Conservation (phyloP, 164 flowering plant species). For the Sextonia rubra region DNA sequence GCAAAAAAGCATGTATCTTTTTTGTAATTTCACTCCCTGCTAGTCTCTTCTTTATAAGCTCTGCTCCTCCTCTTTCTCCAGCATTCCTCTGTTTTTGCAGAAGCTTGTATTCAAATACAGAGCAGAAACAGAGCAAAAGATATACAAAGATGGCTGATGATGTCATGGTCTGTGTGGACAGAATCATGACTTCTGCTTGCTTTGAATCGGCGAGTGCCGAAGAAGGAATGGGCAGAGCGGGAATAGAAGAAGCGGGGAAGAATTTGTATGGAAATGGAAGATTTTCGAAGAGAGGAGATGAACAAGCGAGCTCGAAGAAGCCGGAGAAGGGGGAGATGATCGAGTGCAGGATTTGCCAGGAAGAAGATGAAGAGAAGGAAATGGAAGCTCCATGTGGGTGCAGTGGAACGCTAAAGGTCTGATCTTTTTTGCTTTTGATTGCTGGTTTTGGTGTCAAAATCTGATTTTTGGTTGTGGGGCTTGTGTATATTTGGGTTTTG, state of each 20-base stretch:
- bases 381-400: constrained; percentile 78
- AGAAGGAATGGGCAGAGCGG: neutral
- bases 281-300: constrained; percentile 9
- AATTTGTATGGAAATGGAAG: constrained; percentile 10
- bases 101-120: neutral
- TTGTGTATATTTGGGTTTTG: neutral
- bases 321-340: constrained; percentile 21
- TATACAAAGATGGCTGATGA: constrained; percentile 42
- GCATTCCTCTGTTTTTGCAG: neutral
- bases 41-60: neutral
- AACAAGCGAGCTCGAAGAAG: constrained; percentile 17
- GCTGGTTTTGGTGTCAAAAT: constrained; percentile 1
- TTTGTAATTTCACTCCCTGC: neutral
- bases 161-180: constrained; percentile 59
- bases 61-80: neutral
- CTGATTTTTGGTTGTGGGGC: neutral
- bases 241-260: constrained; percentile 7
- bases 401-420: constrained; percentile 71
- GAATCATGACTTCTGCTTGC: constrained; percentile 50
- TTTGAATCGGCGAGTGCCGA: constrained; percentile 24
- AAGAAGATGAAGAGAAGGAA: constrained; percentile 43
- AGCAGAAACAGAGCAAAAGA: neutral
- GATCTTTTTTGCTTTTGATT: neutral
- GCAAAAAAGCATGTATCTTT: neutral
- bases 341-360: constrained; percentile 80